Base-by-base conservation (phyloP, 805 yeast genomes). In the Yarrowia alimentaria region DNA sequence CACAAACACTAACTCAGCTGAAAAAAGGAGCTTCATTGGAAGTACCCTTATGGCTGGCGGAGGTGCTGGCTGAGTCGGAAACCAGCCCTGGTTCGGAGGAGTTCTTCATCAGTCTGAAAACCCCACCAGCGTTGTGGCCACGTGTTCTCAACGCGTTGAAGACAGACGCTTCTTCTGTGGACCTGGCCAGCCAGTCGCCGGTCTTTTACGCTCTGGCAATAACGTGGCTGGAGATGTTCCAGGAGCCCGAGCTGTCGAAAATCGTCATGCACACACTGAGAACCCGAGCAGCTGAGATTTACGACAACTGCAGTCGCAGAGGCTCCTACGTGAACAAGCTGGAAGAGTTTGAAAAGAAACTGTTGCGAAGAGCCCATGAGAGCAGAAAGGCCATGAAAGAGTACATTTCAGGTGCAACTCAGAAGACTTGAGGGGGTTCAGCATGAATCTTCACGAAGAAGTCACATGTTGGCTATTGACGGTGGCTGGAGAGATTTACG, bases 401-500 rank as follows among this genome's bases (percentile, higher is more conserved):
- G 50, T 43, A 43, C 22, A 43, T 43, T n/a, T n/a, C n/a, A n/a
- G n/a, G n/a, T n/a, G n/a, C n/a, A n/a, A 24, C 25, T 38, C 45
- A 38, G 25, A 13, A 17, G 12, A n/a, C n/a, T n/a, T n/a, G n/a
- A n/a, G n/a, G n/a, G n/a, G n/a, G n/a, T n/a, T n/a, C n/a, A n/a
- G n/a, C n/a, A n/a, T n/a, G n/a, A n/a, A n/a, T n/a, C n/a, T n/a
- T n/a, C n/a, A n/a, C n/a, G n/a, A n/a, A n/a, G n/a, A 79, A 70
- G 57, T 80, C 77, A 40, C 47, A 33, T 40, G 47, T 22, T 22
- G n/a, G n/a, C n/a, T n/a, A n/a, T n/a, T n/a, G n/a, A n/a, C n/a
- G n/a, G n/a, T n/a, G n/a, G n/a, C n/a, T n/a, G n/a, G n/a, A n/a
- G n/a, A n/a, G n/a, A n/a, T n/a, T n/a, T n/a, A n/a, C n/a, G n/a